Evolutionary conservation across 2,329 filamentous ascomycete genomes (phyloP).

Genomic region (Fusarium caatingaense): DNA sequence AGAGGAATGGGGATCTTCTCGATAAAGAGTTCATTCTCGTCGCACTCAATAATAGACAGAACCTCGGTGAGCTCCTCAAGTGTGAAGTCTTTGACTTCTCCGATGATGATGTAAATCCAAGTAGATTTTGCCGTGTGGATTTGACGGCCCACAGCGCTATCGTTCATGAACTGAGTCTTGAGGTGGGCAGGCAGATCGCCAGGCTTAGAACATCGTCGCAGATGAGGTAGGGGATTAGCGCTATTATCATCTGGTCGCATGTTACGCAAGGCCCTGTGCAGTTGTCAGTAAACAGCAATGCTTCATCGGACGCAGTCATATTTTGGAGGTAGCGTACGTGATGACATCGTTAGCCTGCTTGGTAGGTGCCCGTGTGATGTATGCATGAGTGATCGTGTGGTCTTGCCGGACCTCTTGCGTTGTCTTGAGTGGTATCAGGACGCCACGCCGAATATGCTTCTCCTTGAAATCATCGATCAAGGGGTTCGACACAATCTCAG

Average conservation of each 20-base stretch:
- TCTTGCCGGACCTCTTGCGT: constrained; percentile 71
- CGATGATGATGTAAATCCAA: constrained; percentile 69
- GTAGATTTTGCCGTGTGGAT: constrained; percentile 70
- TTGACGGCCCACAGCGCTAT: constrained; percentile 63
- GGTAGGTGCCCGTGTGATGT: constrained; percentile 77
- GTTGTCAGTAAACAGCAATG: constrained; percentile 27
- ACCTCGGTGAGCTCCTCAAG: constrained; percentile 63
- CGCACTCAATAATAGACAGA: constrained; percentile 61
- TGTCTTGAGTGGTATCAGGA: constrained; percentile 72
- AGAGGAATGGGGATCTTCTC: constrained; percentile 75
- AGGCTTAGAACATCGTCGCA: constrained; percentile 81
- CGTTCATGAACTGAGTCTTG: constrained; percentile 70
- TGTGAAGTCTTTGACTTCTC: constrained; percentile 63
- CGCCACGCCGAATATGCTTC: constrained; percentile 56
- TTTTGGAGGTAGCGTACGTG: constrained; percentile 63
- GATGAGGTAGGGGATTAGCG: constrained; percentile 74
- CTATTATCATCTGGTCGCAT: constrained; percentile 67
- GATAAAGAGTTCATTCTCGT: constrained; percentile 67
- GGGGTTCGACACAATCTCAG: constrained; percentile 50
- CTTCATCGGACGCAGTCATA: not conserved
- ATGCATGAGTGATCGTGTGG: constrained; percentile 69
- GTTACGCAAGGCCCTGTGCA: constrained; percentile 63
- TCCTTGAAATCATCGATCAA: constrained; percentile 53
- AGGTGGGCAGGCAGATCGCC: constrained; percentile 74
- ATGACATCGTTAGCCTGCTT: constrained; percentile 79